phyloP scores from a whole-genome alignment of 1,284 basidiomycete genomes.

The Fomitopsis palustris region DNA sequence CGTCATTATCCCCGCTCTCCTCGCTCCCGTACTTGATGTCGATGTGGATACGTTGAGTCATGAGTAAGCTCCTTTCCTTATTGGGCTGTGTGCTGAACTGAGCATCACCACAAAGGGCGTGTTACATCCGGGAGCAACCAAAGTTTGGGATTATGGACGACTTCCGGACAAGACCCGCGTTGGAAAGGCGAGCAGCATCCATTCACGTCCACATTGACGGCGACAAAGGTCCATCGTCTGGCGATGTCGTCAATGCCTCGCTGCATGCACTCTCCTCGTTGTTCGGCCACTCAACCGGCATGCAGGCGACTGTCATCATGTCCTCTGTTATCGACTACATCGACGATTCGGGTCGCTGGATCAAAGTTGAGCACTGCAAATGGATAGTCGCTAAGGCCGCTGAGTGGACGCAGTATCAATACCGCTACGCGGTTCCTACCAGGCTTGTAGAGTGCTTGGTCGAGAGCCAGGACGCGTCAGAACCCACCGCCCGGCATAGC shows the following conservation, averaged over 20 bases:
- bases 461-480: slow-evolving; percentile 58
- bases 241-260: slow-evolving; percentile 74
- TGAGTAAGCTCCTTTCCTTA: slow-evolving; percentile 58
- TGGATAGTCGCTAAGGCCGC: slow-evolving; percentile 80
- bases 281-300: slow-evolving; percentile 73
- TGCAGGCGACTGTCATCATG: slow-evolving; percentile 73
- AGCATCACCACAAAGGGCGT: slow-evolving; percentile 38
- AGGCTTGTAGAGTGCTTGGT: slow-evolving; percentile 81
- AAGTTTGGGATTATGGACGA: slow-evolving; percentile 77
- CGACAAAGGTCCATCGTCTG: slow-evolving; percentile 76
- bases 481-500: slow-evolving; percentile 54
- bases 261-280: slow-evolving; percentile 74
- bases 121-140: slow-evolving; percentile 61
- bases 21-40: slow-evolving; percentile 68
- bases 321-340: slow-evolving; percentile 69
- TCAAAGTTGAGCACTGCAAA: slow-evolving; percentile 68
- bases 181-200: slow-evolving; percentile 81
- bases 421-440: slow-evolving; percentile 87
- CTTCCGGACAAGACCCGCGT: slow-evolving; percentile 71
- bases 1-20: slow-evolving; percentile 71
- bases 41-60: slow-evolving; percentile 60
- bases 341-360: slow-evolving; percentile 67
- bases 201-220: slow-evolving; percentile 86
- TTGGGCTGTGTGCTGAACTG: background rate
- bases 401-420: slow-evolving; percentile 89